Conservation (phyloP, 805 yeast species). For the Candida golubevii region DNA sequence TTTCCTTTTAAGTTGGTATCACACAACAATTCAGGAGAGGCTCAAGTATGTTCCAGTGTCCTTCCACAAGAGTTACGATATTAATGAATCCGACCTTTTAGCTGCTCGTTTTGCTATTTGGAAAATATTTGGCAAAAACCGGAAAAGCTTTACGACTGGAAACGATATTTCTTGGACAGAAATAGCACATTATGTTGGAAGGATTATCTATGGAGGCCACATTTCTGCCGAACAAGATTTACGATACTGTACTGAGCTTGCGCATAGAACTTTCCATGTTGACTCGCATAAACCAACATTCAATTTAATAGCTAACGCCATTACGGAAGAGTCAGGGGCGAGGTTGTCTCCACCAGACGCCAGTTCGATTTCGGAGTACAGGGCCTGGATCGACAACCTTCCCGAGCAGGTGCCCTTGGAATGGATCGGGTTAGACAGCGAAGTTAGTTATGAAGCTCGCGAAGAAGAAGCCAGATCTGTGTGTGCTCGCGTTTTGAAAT, state of each 20-base stretch:
- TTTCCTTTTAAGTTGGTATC: constrained; percentile 66
- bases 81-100: constrained; percentile 67
- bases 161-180: constrained; percentile 49
- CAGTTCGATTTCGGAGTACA: constrained; percentile 27
- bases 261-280: constrained; percentile 34
- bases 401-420: constrained; percentile 51
- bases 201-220: constrained; percentile 66
- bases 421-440: constrained; percentile 50
- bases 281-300: constrained; percentile 40
- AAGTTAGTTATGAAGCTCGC: constrained; percentile 34
- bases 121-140: constrained; percentile 28
- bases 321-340: constrained; percentile 13
- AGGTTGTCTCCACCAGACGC: constrained; percentile 48
- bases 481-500: background rate
- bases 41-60: constrained; percentile 60
- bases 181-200: constrained; percentile 45
- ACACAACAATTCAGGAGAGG: constrained; percentile 57
- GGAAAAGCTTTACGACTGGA: background rate
- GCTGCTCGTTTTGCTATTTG: constrained; percentile 45
- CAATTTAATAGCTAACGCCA: constrained; percentile 34
- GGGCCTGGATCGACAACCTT: constrained; percentile 47
- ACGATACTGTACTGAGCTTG: constrained; percentile 29
- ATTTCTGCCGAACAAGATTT: constrained; percentile 42
- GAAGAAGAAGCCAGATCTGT: constrained; percentile 18
- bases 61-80: constrained; percentile 57